Conservation (phyloP, 148 eudicot genomes). For the Persicaria tinctoria region DNA sequence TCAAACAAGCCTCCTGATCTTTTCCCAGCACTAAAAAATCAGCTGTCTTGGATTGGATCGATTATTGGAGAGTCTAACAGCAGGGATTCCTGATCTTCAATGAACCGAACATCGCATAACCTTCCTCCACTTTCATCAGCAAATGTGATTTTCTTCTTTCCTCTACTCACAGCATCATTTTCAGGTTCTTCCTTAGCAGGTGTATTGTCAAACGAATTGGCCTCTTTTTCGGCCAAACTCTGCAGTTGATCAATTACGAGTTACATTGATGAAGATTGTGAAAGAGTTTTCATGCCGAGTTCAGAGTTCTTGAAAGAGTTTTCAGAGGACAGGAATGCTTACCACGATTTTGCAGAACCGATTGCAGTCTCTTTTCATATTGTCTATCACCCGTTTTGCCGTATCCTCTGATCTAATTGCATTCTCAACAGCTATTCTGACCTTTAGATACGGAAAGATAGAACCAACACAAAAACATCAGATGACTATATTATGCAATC, state of each 20-base stretch:
- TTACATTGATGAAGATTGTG: not conserved
- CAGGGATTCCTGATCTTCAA: conserved; percentile 27
- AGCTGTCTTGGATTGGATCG: not conserved
- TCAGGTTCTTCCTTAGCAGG: conserved; percentile 21
- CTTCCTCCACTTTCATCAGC: conserved; percentile 93
- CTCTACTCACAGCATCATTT: not conserved
- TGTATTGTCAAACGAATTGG: conserved; percentile 23
- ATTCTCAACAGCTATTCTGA: conserved; percentile 47
- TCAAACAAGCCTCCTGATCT: not conserved
- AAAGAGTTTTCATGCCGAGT: not conserved
- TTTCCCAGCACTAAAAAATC: not conserved
- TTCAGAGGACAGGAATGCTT: conserved; percentile 17
- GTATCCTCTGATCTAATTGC: conserved; percentile 68
- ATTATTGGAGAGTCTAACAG: conserved; percentile 13
- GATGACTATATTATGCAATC: not conserved
- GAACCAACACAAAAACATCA: not conserved
- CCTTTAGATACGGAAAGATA: conserved; percentile 27
- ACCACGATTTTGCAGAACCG: conserved; percentile 94
- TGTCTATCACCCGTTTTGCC: conserved; percentile 54
- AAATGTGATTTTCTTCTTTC: conserved; percentile 56
- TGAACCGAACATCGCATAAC: conserved; percentile 62
- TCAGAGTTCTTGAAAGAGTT: not conserved
- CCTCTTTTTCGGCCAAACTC: conserved; percentile 38
- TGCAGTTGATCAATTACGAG: conserved; percentile 19
- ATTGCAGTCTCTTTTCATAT: conserved; percentile 80